Evolutionary conservation across 805 yeast genomes (phyloP), one percentile per base, ranked within the genome.

Genomic region (Saccharomycopsis sp.): DNA sequence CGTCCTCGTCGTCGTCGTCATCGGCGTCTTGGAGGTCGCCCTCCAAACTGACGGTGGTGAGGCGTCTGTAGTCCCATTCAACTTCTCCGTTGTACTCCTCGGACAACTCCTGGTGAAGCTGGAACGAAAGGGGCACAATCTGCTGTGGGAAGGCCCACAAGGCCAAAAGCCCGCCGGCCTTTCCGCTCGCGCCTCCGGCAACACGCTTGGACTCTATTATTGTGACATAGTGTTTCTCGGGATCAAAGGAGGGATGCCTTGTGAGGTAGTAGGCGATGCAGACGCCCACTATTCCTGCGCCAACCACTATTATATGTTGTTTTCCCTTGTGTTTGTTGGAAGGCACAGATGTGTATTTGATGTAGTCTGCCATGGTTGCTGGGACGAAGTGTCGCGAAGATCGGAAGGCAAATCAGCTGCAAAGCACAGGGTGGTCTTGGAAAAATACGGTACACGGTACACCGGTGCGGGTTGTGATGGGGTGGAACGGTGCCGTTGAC

Each of bases 111-210:
- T 86, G 89, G 73, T 92, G 99, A 61, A 92, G 76, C 62, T 81
- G 80, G 73, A 91, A 94, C 52, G 95, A 85, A 56, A 92, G 75
- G 0, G 96, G 94, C 5, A 91, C 98, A 54, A 92, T 82, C 70
- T 89, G 97, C 65, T 87, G 91, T 0, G 99, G 99, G 71, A 94
- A 94, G 0, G 98, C 98, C 96, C 97, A 91, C 21, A 88, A 79
- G 1, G 98, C 97, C 54, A 92, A 73, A 53, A 92, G 76, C 0
- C 99, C 99, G 51, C 98, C 99, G 4, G 99, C 98, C 66, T 92
- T 94, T 57, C 99, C 99, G 48, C 90, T 82, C 18, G 99, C 98
- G 52, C 97, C 98, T 55, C 97, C 96, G 0, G 98, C 99, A 3
- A 95, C 96, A 65, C 96, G 77, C 62, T 89, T 89, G 55, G 92